A percentile compares a stretch with the other conserved stretches of the same genome.
phyloP scores from a whole-genome alignment of 805 yeast genomes.

The Wickerhamiella allomyrinae region DNA sequence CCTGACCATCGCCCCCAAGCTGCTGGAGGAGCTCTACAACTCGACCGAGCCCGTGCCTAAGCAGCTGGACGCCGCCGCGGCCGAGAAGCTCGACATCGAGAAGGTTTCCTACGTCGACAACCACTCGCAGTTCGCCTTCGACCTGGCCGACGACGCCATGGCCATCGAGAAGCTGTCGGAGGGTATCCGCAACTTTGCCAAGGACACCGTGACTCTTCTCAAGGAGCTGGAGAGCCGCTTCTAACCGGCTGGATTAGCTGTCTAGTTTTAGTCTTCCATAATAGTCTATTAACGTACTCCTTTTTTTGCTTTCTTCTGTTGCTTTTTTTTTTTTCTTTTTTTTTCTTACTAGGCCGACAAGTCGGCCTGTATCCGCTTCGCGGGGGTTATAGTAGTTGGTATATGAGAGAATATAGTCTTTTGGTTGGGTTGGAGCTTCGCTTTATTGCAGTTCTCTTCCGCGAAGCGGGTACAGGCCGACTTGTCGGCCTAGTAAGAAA shows the following conservation, averaged over 20 bases:
- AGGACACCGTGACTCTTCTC: constrained; percentile 67
- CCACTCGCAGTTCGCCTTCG: constrained; percentile 83
- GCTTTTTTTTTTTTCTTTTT: too few relatives aligned
- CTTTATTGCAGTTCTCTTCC: too few relatives aligned
- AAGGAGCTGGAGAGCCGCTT: constrained; percentile 11
- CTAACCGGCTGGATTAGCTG: constrained; percentile 5
- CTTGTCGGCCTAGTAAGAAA: too few relatives aligned
- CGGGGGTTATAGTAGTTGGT: too few relatives aligned
- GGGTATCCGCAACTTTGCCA: constrained; percentile 95
- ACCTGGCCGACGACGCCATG: constrained; percentile 92
- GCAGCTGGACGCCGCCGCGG: constrained; percentile 56
- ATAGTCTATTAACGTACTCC: too few relatives aligned
- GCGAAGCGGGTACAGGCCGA: too few relatives aligned
- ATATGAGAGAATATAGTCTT: too few relatives aligned
- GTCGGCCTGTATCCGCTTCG: too few relatives aligned
- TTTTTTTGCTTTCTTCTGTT: too few relatives aligned
- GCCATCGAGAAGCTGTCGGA: constrained; percentile 94
- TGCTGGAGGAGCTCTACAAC: constrained; percentile 76
- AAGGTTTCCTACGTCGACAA: constrained; percentile 73
- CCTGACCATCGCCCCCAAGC: constrained; percentile 86
- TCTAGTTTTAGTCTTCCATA: too few relatives aligned
- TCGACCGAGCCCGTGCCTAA: constrained; percentile 69
- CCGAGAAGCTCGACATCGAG: constrained; percentile 38
- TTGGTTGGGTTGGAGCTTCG: too few relatives aligned
- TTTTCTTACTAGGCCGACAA: too few relatives aligned